These are phyloP conservation scores for Eutrema heterophyllum DNA, from an alignment of 345 rosid genomes.

Conservation along the genomic window DNA sequence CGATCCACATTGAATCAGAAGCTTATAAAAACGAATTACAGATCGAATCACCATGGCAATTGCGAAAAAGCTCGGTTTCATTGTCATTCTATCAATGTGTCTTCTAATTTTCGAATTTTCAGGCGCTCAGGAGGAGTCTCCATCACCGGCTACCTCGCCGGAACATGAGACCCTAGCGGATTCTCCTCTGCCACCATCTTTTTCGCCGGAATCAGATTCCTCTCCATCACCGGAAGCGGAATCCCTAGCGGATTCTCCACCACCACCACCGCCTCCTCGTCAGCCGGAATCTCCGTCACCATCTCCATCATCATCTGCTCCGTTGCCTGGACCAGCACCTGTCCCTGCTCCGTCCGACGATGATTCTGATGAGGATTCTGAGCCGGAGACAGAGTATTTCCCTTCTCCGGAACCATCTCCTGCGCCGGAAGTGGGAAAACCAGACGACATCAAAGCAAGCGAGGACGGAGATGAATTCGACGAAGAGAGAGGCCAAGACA, in stretches of 20 bases:
- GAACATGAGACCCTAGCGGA: not conserved
- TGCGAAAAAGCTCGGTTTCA: constrained; percentile 19
- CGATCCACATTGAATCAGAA: not conserved
- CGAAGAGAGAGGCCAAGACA: not conserved
- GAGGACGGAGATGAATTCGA: not conserved
- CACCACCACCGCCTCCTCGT: not conserved
- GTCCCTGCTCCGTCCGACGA: constrained; percentile 17
- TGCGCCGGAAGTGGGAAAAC: not conserved
- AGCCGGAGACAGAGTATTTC: constrained; percentile 19
- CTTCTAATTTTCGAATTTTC: constrained; percentile 3
- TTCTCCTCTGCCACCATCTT: not conserved
- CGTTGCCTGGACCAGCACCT: not conserved
- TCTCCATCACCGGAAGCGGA: not conserved
- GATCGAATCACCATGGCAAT: not conserved
- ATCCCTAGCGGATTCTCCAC: constrained; percentile 5
- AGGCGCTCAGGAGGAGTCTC: constrained; percentile 5
- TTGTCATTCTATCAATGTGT: constrained; percentile 4
- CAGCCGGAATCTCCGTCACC: not conserved
- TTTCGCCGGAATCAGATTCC: not conserved
- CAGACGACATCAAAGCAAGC: constrained; percentile 20
- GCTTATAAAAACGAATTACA: not conserved
- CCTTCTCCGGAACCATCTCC: constrained; percentile 21
- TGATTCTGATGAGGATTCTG: not conserved
- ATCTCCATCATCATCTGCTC: not conserved
- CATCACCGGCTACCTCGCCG: not conserved